Conservation (phyloP, 2,329 filamentous ascomycete genomes). For the Pyrenophora seminiperda region DNA sequence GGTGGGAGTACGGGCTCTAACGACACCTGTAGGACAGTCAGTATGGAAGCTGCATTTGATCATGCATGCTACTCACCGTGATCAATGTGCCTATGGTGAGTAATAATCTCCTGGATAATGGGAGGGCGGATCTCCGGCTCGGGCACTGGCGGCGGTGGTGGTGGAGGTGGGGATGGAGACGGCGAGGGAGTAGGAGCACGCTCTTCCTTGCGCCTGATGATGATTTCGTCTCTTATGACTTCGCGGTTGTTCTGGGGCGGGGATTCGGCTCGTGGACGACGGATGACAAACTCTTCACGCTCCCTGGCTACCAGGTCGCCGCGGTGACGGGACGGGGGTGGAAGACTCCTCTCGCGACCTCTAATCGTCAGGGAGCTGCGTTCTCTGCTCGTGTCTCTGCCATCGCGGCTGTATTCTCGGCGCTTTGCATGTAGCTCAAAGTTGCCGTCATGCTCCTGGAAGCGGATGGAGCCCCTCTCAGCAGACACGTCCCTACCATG, state of each 20-base stretch:
- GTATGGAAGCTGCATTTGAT: background rate
- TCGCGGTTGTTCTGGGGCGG: constrained; percentile 43
- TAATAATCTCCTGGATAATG: constrained; percentile 87
- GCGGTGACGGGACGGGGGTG: constrained; percentile 42
- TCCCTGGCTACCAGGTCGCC: constrained; percentile 48
- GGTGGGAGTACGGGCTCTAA: constrained; percentile 54
- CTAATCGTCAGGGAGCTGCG: constrained; percentile 44
- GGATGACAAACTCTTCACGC: constrained; percentile 50
- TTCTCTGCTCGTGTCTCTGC: constrained; percentile 42
- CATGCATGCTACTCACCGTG: constrained; percentile 65
- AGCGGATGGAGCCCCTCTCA: constrained; percentile 37
- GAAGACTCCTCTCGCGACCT: constrained; percentile 44
- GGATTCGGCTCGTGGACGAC: constrained; percentile 46
- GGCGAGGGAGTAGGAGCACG: constrained; percentile 61
- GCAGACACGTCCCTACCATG: constrained; percentile 32
- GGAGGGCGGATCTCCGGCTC: constrained; percentile 74
- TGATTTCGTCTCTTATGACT: constrained; percentile 47
- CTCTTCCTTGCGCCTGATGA: constrained; percentile 54
- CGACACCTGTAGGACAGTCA: constrained; percentile 46
- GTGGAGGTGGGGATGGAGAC: constrained; percentile 52
- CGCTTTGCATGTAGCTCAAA: constrained; percentile 47
- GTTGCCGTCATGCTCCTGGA: constrained; percentile 46
- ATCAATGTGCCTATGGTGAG: constrained; percentile 84
- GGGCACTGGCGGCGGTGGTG: constrained; percentile 57
- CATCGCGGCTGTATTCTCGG: constrained; percentile 44